Percentiles rank a stretch among this genome's conserved stretches.
These are phyloP conservation scores for Erythrobasidium hasegawianum DNA, from an alignment of 1,284 basidiomycete genomes.

Conservation along the genomic window DNA sequence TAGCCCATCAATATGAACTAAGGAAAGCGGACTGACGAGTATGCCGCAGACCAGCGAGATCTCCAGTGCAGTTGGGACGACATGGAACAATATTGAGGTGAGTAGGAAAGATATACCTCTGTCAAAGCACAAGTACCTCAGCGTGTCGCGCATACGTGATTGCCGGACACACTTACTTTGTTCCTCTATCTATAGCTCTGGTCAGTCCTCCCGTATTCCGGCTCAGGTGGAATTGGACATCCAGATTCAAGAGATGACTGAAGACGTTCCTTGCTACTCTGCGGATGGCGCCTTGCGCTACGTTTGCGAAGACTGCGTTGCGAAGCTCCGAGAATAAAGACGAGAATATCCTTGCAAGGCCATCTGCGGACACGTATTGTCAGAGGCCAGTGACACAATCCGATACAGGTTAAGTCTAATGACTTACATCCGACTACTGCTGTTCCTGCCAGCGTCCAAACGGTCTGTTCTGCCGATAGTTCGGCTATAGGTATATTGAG, in stretches of 20 bases:
- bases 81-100: slow-evolving; percentile 89
- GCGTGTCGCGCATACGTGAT: no score
- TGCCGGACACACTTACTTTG: no score
- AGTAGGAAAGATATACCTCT: slow-evolving; percentile 96
- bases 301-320: slow-evolving; percentile 94
- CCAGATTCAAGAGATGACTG: slow-evolving; percentile 82
- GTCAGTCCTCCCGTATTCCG: slow-evolving; percentile 94
- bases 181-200: slow-evolving; percentile 92
- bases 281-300: slow-evolving; percentile 89
- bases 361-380: slow-evolving; percentile 68
- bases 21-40: slow-evolving; percentile 58
- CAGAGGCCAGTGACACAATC: no score
- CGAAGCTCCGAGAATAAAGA: slow-evolving; percentile 86
- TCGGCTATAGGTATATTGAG: slow-evolving; percentile 79
- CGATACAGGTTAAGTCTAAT: no score
- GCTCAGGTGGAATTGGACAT: slow-evolving; percentile 87
- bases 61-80: slow-evolving; percentile 91
- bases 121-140: slow-evolving; percentile 8
- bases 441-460: slow-evolving; percentile 86
- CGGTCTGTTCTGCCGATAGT: slow-evolving; percentile 59
- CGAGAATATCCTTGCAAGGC: slow-evolving; percentile 81
- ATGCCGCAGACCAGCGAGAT: slow-evolving; percentile 97
- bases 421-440: slow-evolving; percentile 82
- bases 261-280: slow-evolving; percentile 92
- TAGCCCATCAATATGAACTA: not conserved